Evolutionary conservation across 2,329 filamentous ascomycete species (phyloP).

Genomic region (Penicillium sp.): DNA sequence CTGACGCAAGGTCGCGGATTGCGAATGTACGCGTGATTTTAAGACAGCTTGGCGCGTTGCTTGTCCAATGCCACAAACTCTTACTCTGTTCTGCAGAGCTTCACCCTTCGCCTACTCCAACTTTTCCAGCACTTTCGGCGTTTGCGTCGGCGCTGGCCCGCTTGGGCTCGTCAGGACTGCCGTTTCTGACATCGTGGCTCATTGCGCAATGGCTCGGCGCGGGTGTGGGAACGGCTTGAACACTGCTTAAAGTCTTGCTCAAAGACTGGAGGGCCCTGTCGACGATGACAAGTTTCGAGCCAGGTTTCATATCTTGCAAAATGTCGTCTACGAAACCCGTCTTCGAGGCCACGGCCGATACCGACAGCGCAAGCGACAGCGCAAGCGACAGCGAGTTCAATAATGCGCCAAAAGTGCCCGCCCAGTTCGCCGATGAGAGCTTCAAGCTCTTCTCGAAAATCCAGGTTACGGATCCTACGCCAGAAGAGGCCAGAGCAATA

Average conservation of each 20-base stretch:
- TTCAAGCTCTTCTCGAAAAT: constrained; percentile 49
- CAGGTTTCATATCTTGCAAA: too few species aligned
- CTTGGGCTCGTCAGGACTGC: too few species aligned
- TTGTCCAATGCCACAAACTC: background rate
- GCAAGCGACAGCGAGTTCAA: background rate
- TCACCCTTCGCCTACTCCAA: too few species aligned
- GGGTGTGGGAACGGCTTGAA: background rate
- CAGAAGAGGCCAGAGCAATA: constrained; percentile 26
- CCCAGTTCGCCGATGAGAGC: constrained; percentile 48
- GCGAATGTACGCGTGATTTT: constrained; percentile 7
- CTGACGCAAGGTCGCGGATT: constrained; percentile 6
- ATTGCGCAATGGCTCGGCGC: constrained; percentile 6
- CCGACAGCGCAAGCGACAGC: background rate
- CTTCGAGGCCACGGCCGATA: background rate
- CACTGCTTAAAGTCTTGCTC: too few species aligned
- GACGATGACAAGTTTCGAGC: too few species aligned
- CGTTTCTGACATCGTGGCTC: background rate
- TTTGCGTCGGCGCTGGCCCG: background rate
- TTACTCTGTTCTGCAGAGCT: background rate
- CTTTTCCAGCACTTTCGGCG: background rate
- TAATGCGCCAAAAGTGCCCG: constrained; percentile 35
- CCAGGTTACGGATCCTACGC: constrained; percentile 43
- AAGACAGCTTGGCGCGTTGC: background rate
- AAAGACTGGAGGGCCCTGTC: too few species aligned
- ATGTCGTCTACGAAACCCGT: background rate